Evolutionary conservation across 148 eudicot genomes (phyloP).

Genomic region (Persicaria maculosa): DNA sequence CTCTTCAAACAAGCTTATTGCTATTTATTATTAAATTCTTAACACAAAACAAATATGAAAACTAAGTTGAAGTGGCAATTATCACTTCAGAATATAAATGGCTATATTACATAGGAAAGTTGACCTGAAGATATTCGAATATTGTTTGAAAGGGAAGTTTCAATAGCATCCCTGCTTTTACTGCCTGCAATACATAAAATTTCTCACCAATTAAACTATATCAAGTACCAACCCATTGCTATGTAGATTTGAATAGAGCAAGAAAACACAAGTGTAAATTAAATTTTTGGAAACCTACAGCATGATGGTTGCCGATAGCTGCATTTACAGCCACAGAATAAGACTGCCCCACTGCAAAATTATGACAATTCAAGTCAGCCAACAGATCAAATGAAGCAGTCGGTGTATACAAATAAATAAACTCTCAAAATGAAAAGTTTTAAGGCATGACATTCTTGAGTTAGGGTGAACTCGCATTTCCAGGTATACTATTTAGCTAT

Average conservation of each 20-base stretch:
- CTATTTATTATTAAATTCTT: too few species aligned
- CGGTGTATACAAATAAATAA: neutral
- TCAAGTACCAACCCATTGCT: neutral
- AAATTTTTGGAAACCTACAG: constrained; percentile 38
- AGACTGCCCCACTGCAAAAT: constrained; percentile 49
- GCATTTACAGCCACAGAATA: constrained; percentile 50
- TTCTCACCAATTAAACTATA: neutral
- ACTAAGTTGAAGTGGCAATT: neutral
- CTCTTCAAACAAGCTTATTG: too few species aligned
- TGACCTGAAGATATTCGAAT: constrained; percentile 97
- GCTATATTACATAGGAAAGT: neutral
- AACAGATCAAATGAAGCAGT: neutral
- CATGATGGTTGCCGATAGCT: constrained; percentile 47
- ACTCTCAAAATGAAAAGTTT: neutral
- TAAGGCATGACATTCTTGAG: neutral
- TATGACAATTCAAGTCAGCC: constrained; percentile 8
- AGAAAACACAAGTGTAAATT: neutral
- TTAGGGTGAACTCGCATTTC: neutral
- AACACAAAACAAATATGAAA: neutral
- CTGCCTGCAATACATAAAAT: constrained; percentile 50
- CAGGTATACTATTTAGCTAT: neutral
- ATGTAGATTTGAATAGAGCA: neutral
- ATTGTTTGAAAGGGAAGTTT: constrained; percentile 88
- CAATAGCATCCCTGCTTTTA: constrained; percentile 49
- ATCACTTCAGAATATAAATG: neutral